phyloP scores from a whole-genome alignment of 257 asterid species.

The Pogostemon cablin region DNA sequence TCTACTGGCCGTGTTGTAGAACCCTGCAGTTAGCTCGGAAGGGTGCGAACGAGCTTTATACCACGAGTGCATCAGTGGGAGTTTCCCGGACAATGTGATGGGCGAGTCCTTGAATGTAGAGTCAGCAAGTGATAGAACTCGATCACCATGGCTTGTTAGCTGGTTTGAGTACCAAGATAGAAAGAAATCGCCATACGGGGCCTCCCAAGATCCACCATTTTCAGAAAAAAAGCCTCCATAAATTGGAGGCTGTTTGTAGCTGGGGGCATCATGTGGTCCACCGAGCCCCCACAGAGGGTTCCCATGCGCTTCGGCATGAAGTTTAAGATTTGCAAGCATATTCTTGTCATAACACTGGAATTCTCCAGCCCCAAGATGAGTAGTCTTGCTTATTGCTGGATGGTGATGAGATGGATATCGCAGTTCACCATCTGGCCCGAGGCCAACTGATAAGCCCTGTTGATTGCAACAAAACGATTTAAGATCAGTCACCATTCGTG shows the following conservation, averaged over 20 bases:
- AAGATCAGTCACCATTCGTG: background rate
- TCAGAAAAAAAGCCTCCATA: slow-evolving; percentile 64
- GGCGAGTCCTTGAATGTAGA: slow-evolving; percentile 54
- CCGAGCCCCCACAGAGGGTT: slow-evolving; percentile 84
- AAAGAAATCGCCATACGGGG: slow-evolving; percentile 76
- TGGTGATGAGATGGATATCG: slow-evolving; percentile 73
- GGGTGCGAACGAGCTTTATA: slow-evolving; percentile 73
- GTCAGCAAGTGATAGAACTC: slow-evolving; percentile 63
- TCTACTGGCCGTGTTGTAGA: slow-evolving; percentile 64
- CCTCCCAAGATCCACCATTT: slow-evolving; percentile 80
- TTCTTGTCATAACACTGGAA: slow-evolving; percentile 82
- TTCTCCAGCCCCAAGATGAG: slow-evolving; percentile 65
- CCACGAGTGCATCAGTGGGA: slow-evolving; percentile 63
- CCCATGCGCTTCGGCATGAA: slow-evolving; percentile 55
- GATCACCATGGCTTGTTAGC: slow-evolving; percentile 67
- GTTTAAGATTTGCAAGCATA: slow-evolving; percentile 64
- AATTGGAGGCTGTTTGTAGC: slow-evolving; percentile 47
- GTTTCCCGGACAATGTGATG: slow-evolving; percentile 55
- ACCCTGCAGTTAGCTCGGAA: slow-evolving; percentile 68
- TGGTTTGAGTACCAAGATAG: slow-evolving; percentile 77
- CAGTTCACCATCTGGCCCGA: slow-evolving; percentile 92
- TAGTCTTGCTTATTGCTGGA: slow-evolving; percentile 29
- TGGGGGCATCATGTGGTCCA: slow-evolving; percentile 81
- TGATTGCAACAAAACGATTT: background rate
- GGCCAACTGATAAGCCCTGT: slow-evolving; percentile 80